Base-by-base conservation (phyloP, 148 eudicot genomes). In the Vaccinium myrtillus region DNA sequence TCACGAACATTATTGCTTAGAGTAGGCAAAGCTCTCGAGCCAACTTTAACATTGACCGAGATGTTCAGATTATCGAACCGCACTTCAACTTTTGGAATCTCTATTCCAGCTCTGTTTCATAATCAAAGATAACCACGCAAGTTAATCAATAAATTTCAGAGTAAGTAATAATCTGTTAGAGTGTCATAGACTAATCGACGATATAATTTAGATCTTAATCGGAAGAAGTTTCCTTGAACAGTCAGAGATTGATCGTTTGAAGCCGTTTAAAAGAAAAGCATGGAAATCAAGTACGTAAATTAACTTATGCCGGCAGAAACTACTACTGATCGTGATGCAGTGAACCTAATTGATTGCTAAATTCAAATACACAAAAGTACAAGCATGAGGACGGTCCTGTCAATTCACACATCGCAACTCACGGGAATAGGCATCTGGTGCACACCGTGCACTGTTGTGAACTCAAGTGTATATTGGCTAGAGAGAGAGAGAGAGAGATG, bases 11-110 rank as follows among this genome's bases (percentile, higher is more conserved):
- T 93, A 76, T 96, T 96, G 3, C 91, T 43, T 27, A 96, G 79
- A 54, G 99, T 93, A 55, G 99, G 99, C 90, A 96, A 87, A 65
- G 99, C 99, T 92, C 99, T 92, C 19, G 90, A 90, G 21, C 99
- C 99, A 0, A 90, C 86, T 80, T 90, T 88, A 50, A 94, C 99
- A 58, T 91, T 85, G 2, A 98, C 97, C 13, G 43, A 81, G 56
- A 94, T 81, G 15, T 87, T 88, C 54, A 96, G 83, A 32, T 91
- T 80, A 85, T 92, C 88, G 43, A 92, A 96, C 85, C 99, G 87
- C 75, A 96, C 98, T 87, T 96, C 99, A 11, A 96, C 91, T 25
- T 84, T 93, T 2, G 98, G 99, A 82, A 92, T 70, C 71, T 91
- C 94, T 84, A 96, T 59, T 79, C 95, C 97, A 19, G 88, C 99